Evolutionary conservation across 306 rosid species (phyloP), one percentile per base, ranked within the genome.

Genomic region (Canavalia ensiformis): DNA sequence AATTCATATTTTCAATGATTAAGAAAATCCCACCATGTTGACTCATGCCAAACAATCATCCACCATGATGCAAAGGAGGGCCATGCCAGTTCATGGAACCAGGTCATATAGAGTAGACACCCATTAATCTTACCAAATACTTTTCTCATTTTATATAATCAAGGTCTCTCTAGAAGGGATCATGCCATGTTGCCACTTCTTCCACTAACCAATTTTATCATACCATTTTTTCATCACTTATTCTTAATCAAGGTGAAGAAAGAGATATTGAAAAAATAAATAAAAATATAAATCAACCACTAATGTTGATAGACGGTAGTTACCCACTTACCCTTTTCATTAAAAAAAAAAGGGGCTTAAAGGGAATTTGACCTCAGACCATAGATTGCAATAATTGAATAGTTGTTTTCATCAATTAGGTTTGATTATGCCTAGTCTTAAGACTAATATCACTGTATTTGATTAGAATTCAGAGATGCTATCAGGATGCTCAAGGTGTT

Each of bases 41-140:
- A 89, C 94, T 82, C 90, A 90, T 85, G 88, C 39, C 41, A 81
- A 82, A 84, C 71, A 80, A 88, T 90, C 13, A 87, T 90, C 85
- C 89, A 79, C 52, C 83, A 85, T 90, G 68, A 88, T 86, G 88
- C 79, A 81, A 1, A 18, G 4, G 74, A 75, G 87, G 87, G 76
- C 84, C 88, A 68, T 37, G 60, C 82, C 87, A 88, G 75, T 86
- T 86, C 86, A 86, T 86, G 52, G 74, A 82, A 74, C 39, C 5
- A 60, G 77, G 50, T 78, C 87, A 84, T 82, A 35, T 62, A 79
- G 47, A 65, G 25, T 18, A 18, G 25, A 18, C 25, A 18, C 25
- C 25, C 58, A 75, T 25, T 64, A 71, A 55, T 68, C 39, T 62
- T 33, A 35, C 7, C 34, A 62, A 69, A 33, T 47, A 58, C 46